Percentiles rank a stretch among this genome's conserved stretches.
phyloP scores from a whole-genome alignment of 371 early-diverging fungal genomes.

The Mucor saturninus region DNA sequence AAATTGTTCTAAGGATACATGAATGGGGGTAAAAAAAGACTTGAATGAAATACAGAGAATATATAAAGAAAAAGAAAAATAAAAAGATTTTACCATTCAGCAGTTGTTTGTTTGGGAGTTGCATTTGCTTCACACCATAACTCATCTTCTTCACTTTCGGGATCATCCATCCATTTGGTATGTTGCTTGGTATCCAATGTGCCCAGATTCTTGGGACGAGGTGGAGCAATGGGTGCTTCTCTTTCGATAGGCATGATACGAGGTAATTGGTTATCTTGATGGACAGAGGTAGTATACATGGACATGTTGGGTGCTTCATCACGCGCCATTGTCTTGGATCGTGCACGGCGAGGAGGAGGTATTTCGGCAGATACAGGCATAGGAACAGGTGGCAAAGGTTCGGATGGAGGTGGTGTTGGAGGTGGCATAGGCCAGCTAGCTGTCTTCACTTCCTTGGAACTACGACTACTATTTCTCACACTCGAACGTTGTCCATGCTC shows the following conservation, averaged over 20 bases:
- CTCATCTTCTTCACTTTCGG: conserved; percentile 33
- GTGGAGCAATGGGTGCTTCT: conserved; percentile 15
- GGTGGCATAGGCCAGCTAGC: conserved; percentile 38
- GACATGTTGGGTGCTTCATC: conserved; percentile 21
- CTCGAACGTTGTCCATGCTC: conserved; percentile 6
- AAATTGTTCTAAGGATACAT: conserved; percentile 11
- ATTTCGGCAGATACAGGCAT: not conserved
- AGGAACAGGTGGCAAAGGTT: conserved; percentile 40
- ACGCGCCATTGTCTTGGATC: conserved; percentile 25
- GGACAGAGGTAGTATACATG: conserved; percentile 19
- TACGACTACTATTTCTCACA: conserved; percentile 5
- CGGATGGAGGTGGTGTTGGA: conserved; percentile 40
- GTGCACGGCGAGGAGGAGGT: conserved; percentile 25
- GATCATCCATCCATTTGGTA: conserved; percentile 48
- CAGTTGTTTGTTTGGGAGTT: conserved; percentile 8
- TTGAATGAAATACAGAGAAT: not conserved
- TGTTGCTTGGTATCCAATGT: conserved; percentile 1
- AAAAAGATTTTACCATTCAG: not conserved
- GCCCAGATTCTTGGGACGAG: conserved; percentile 14
- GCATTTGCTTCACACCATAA: conserved; percentile 15
- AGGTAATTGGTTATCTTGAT: conserved; percentile 23
- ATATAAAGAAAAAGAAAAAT: not conserved
- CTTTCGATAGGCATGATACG: conserved; percentile 23
- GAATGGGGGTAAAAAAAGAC: conserved; percentile 2
- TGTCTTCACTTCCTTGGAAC: conserved; percentile 16